Evolutionary conservation across 176 grass and related monocot species (phyloP), one percentile per base, ranked within the genome.

Genomic region (Triticum monococcum): DNA sequence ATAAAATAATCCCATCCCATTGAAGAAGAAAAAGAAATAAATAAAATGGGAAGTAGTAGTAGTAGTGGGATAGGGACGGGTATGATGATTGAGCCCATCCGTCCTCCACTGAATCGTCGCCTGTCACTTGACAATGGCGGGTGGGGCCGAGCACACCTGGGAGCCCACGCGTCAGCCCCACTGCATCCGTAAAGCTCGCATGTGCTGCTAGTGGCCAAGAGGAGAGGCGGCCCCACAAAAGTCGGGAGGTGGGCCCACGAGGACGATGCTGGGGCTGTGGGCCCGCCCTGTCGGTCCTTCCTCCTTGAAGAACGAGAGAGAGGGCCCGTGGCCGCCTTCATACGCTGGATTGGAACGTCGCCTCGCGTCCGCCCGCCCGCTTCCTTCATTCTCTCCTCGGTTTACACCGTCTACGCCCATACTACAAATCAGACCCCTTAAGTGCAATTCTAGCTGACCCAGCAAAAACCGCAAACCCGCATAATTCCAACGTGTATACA

Each of bases 51-150:
- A 12, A 35, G 72, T 32, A 48, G 61, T 32, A 48, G 38, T 41
- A 11, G 36, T 37, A 7, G 26, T 72, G 65, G 82, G 12, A 18
- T 32, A 72, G 81, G 36, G 81, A 84, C 72, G 9, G 75, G 37
- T 61, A 64, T 17, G 76, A 83, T 88, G 74, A 88, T 88, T 84
- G 81, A 56, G 25, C 16, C 38, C 50, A 26, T 37, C 20, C 72
- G 20, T 60, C 69, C 1, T 2, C 4, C 10, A 84, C 87, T 0
- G 1, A 7, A 20, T 26, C 9, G 22, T n/a, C 4, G 4, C 2
- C 5, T 3, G 1, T 0, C 2, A 0, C 0, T 0, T 0, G 0
- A 5, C 65, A 0, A 48, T 88, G 87, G 5, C 12, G 1, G 0
- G 20, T 9, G 36, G 81, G 37, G 0, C 56, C 52, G 0, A 0